Evolutionary conservation across 192 early-diverging fungal genomes (phyloP).

Genomic region (Rhizophagus clarus): DNA sequence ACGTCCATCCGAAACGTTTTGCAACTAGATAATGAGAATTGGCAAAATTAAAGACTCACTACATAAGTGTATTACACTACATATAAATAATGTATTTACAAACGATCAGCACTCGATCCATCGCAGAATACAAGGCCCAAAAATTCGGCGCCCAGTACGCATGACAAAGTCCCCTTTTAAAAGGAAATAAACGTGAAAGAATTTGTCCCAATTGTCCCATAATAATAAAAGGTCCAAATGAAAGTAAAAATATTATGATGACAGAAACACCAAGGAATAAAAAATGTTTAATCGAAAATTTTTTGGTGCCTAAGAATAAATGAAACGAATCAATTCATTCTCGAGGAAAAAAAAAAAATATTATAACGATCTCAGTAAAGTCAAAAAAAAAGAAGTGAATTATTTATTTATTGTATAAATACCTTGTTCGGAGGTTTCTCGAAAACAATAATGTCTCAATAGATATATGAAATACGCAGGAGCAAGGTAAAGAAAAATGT

Average conservation of each 20-base stretch:
- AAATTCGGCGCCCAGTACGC: slow-evolving; percentile 98
- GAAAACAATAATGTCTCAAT: slow-evolving; percentile 71
- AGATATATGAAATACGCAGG: slow-evolving; percentile 95
- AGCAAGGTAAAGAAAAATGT: slow-evolving; percentile 90
- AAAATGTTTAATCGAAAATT: slow-evolving; percentile 50
- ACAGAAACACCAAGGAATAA: slow-evolving; percentile 65
- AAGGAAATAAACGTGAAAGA: slow-evolving; percentile 85
- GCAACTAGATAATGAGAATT: slow-evolving; percentile 29
- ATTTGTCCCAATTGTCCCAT: slow-evolving; percentile 78
- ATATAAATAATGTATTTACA: slow-evolving; percentile 44
- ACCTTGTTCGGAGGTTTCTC: not conserved
- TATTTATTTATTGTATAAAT: not conserved
- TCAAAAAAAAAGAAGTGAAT: no score
- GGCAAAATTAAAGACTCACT: not conserved
- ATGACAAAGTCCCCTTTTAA: slow-evolving; percentile 95
- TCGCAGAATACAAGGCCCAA: slow-evolving; percentile 90
- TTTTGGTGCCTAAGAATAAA: not conserved
- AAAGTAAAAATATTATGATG: slow-evolving; percentile 69
- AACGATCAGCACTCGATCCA: slow-evolving; percentile 73
- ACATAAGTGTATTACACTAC: not conserved
- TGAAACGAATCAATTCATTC: not conserved
- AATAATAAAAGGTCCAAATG: slow-evolving; percentile 81
- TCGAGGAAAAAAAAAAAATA: no score
- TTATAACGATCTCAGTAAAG: no score
- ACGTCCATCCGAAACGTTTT: slow-evolving; percentile 38